phyloP scores from a whole-genome alignment of 345 rosid genomes.

The Rhodamnia rubescens region DNA sequence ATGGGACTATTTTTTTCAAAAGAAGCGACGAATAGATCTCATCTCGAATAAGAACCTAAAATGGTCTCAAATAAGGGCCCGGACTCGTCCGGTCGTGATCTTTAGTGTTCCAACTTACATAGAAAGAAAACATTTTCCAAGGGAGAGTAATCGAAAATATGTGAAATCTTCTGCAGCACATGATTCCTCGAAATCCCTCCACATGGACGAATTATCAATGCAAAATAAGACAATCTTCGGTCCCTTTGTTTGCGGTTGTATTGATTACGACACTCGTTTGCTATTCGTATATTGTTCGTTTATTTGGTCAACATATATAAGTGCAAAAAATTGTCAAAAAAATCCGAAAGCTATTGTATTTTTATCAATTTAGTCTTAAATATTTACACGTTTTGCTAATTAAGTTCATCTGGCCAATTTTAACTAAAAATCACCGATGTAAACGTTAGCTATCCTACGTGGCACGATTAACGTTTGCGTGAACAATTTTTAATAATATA shows the following conservation, averaged over 20 bases:
- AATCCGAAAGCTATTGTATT: too few species aligned
- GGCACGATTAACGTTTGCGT: too few species aligned
- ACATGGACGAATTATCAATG: not conserved
- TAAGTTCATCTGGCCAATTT: too few species aligned
- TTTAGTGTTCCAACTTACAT: not conserved
- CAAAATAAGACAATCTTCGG: not conserved
- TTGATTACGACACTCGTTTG: not conserved
- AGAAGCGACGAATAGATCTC: rapidly evolving
- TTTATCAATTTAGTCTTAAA: too few species aligned
- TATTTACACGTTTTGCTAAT: too few species aligned
- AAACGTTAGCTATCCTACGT: too few species aligned
- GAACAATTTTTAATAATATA: too few species aligned
- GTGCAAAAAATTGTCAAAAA: too few species aligned
- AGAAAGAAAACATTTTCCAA: not conserved
- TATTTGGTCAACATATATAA: not conserved
- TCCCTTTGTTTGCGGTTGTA: not conserved
- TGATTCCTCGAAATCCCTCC: not conserved
- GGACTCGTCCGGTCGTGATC: not conserved
- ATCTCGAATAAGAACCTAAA: not conserved
- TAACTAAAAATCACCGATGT: too few species aligned
- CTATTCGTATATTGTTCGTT: not conserved
- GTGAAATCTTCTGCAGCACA: not conserved
- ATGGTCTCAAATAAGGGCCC: not conserved
- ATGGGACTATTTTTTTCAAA: not conserved
- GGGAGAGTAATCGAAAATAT: not conserved